A percentile compares a stretch with the other conserved stretches of the same genome.
Conservation (phyloP, 148 eudicot species). For the Nepenthes mirabilis region DNA sequence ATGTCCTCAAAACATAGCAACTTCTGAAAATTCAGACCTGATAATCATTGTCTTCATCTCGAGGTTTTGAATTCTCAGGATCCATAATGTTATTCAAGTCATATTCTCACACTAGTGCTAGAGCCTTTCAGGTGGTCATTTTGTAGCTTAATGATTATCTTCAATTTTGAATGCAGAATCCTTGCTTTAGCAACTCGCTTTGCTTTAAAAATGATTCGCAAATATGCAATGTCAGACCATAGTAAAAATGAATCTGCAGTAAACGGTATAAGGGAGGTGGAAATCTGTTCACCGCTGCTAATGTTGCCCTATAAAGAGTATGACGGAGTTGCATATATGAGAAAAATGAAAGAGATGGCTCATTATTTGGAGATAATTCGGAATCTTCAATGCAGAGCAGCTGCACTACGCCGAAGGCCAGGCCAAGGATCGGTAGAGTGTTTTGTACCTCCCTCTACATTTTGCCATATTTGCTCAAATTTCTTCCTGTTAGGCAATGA, state of each 20-base stretch:
- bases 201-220: slow-evolving; percentile 68
- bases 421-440: slow-evolving; percentile 50
- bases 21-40: background rate
- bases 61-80: background rate
- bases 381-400: slow-evolving; percentile 52
- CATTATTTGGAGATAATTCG: slow-evolving; percentile 66
- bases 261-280: slow-evolving; percentile 12
- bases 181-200: slow-evolving; percentile 58
- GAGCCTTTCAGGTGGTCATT: slow-evolving; percentile 2
- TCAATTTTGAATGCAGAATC: slow-evolving; percentile 50
- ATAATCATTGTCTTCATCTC: background rate
- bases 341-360: slow-evolving; percentile 65
- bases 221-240: slow-evolving; percentile 47
- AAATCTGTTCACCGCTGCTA: slow-evolving; percentile 16
- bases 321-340: slow-evolving; percentile 17
- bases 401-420: slow-evolving; percentile 49
- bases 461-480: background rate
- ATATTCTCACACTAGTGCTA: background rate
- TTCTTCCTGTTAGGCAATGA: slow-evolving; percentile 3
- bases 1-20: background rate
- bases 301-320: slow-evolving; percentile 24
- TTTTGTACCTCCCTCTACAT: background rate
- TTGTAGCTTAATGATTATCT: slow-evolving; percentile 7
- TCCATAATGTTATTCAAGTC: background rate
- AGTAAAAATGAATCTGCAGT: slow-evolving; percentile 22